Conservation (phyloP, 1,284 basidiomycete species). For the Hemileia vastatrix region DNA sequence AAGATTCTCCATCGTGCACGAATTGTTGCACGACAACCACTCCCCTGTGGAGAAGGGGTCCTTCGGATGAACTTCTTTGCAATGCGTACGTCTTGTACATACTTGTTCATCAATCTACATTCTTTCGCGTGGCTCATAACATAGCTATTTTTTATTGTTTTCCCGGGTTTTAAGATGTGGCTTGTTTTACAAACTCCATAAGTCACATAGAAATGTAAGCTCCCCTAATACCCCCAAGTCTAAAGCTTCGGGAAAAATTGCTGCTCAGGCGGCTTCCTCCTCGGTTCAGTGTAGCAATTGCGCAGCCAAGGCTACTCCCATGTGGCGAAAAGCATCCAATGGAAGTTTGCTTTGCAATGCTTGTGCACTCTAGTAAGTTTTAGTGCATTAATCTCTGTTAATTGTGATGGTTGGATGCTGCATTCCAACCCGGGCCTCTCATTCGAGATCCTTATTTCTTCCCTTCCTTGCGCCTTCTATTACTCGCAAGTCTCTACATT, state of each 20-base stretch:
- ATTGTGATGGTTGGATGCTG: too few relatives aligned
- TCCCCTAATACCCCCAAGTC: conserved; percentile 16
- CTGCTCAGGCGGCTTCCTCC: conserved; percentile 27
- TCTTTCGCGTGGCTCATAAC: background rate
- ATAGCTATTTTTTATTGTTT: background rate
- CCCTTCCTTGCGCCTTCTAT: too few relatives aligned
- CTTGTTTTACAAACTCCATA: conserved; percentile 31
- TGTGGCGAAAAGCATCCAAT: conserved; percentile 29
- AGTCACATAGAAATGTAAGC: conserved; percentile 25
- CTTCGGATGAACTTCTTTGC: conserved; percentile 30
- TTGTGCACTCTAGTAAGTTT: conserved; percentile 30
- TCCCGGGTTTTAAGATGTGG: conserved; percentile 23
- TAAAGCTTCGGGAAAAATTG: conserved; percentile 23
- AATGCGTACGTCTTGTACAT: conserved; percentile 26
- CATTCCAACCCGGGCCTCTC: too few relatives aligned
- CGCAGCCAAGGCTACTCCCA: conserved; percentile 28
- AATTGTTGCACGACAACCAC: conserved; percentile 29
- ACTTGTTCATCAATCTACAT: background rate
- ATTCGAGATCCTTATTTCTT: too few relatives aligned
- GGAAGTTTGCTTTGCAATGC: conserved; percentile 29
- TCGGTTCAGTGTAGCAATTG: conserved; percentile 28
- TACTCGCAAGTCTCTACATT: too few relatives aligned
- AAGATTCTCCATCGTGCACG: too few relatives aligned
- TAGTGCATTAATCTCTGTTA: too few relatives aligned
- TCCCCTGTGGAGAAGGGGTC: conserved; percentile 30